Evolutionary conservation across 1,284 basidiomycete species (phyloP), one percentile per base, ranked within the genome.

Genomic region (Anthracocystis walkeri): DNA sequence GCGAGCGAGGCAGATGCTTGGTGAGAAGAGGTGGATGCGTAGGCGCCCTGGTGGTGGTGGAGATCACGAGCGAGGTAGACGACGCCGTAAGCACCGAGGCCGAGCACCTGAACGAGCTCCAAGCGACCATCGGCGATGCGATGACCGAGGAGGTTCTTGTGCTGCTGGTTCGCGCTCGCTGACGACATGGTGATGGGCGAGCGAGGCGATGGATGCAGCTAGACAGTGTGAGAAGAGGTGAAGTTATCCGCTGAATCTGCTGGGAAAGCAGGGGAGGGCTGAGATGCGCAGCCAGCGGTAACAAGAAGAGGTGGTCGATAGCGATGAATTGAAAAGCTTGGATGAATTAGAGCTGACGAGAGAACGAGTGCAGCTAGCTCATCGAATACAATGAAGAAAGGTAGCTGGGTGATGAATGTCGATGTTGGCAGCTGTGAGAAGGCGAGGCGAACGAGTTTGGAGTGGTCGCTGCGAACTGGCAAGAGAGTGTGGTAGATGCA

Each of bases 11-110:
- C 67, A 20, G 67, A 70, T 7, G 66, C 67, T 50, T 63, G 52
- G 48, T 75, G 67, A 12, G 51, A 60, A 31, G 72, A 75, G 56
- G 72, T 75, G 42, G 72, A 75, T 42, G 70, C 72, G 38, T 67
- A 77, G 3, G 79, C 71, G 45, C 73, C 75, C 10, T 64, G 68
- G 65, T 81, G 79, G 45, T 73, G 73, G 23, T 75, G 72, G 27
- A 81, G 65, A 52, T 84, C 83, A 29, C 82, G 79, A 2, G 84
- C 84, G 33, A 84, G 92, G 87, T 97, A 98, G 53, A 97, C 95
- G 80, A 97, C 92, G 68, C 96, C 96, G 85, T 97, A 98, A 25
- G 95, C 95, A 48, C 96, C 96, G 57, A 94, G 90, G 57, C 96
- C 96, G 59, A 99, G 90, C 60, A 96, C 90, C 81, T 93, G 91